Percentiles rank a stretch among this genome's conserved stretches.
These are phyloP conservation scores for Aspergillus indologenus DNA, from an alignment of 495 filamentous ascomycete genomes.

Conservation along the genomic window DNA sequence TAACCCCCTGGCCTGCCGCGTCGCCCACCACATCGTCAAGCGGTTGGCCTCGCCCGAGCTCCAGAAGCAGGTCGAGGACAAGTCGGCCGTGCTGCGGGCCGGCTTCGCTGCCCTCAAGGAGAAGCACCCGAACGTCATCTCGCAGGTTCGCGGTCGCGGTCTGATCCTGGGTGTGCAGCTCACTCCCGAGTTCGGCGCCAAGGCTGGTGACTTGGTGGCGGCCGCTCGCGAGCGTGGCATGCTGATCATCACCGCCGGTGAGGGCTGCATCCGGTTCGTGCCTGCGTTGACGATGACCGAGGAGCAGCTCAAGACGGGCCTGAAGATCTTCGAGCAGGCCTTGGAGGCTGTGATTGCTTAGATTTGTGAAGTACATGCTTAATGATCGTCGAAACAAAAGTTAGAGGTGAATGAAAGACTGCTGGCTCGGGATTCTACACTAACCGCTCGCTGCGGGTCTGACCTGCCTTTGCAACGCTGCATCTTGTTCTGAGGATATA, in stretches of 20 bases:
- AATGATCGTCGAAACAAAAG: neutral
- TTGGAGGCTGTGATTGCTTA: constrained; percentile 51
- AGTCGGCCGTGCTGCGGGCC: constrained; percentile 59
- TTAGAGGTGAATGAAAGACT: neutral
- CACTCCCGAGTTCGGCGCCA: constrained; percentile 58
- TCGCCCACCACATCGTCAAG: constrained; percentile 81
- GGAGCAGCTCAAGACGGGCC: constrained; percentile 69
- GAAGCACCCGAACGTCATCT: constrained; percentile 68
- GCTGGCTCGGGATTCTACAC: neutral
- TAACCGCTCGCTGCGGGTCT: too few relatives aligned
- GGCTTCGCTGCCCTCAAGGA: constrained; percentile 61
- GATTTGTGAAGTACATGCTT: constrained; percentile 1
- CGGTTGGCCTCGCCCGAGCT: constrained; percentile 64
- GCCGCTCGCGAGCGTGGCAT: constrained; percentile 86
- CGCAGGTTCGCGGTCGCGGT: constrained; percentile 77
- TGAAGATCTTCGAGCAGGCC: constrained; percentile 74
- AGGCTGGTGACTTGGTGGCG: constrained; percentile 60
- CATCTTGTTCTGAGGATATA: neutral
- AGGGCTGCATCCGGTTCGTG: constrained; percentile 83
- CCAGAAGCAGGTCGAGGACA: constrained; percentile 60
- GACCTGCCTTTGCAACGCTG: neutral
- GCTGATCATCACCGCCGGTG: constrained; percentile 87
- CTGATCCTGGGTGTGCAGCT: constrained; percentile 85
- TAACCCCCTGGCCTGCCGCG: constrained; percentile 80
- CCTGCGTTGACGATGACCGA: constrained; percentile 75